Evolutionary conservation across 192 early-diverging fungal species (phyloP), one percentile per base, ranked within the genome.

Genomic region (Umbelopsis sp.): DNA sequence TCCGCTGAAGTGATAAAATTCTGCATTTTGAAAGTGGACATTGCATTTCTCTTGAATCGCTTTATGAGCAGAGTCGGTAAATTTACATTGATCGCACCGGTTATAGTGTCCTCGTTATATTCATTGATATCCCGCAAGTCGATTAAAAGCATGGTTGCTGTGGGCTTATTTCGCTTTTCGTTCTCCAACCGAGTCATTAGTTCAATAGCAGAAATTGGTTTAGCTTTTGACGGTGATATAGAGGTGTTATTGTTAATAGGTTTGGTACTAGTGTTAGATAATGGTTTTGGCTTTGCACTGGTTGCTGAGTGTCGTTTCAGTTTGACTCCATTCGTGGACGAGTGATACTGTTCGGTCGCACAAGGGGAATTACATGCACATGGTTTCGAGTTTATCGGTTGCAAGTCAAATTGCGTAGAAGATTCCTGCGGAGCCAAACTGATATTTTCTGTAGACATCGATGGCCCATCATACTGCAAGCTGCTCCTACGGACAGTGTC

Each of bases 1-100:
- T 83, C 80, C 1, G 82, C 71, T 22, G 83, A 84, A 10, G 82
- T 86, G 43, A 86, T 82, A 53, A 86, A 86, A 45, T 79, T 82
- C 65, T 84, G 82, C 14, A 86, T 29, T 22, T 76, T 82, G 68
- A 86, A 87, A n/a, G 82, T 80, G 7, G 80, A 73, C 11, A 87
- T 74, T 2, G 82, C 80, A 21, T 83, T 83, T 49, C 82, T 69
- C 6, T 79, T 73, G 65, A 85, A 87, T 38, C 85, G 74, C 62
- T 84, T 81, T 50, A 85, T 82, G 4, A 87, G 54, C 9, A 87
- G 70, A 17, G 85, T 82, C 0, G 85, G 85, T 45, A 87, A 31
- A 66, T 87, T 87, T 26, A 87, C 82, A 74, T 87, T 83, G 34
- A 87, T 80, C 26, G 85, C 81, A 0, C 69, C 65, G 9, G 43